These are phyloP conservation scores for Candida sp. DNA, from an alignment of 1,139 yeast species.

Conservation along the genomic window DNA sequence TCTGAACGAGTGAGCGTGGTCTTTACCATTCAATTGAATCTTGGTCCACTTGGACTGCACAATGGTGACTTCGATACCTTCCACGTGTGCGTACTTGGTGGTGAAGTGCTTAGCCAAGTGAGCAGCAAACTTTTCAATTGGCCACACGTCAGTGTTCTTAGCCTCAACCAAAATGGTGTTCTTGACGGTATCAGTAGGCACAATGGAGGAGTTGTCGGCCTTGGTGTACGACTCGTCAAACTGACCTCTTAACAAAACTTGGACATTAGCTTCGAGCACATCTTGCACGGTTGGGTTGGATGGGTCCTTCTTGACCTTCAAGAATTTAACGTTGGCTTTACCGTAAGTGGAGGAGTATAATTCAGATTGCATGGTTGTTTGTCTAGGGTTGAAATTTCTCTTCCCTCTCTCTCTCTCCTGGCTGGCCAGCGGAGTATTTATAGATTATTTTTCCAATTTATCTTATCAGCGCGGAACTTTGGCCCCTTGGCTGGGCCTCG, in stretches of 20 bases:
- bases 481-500: background rate
- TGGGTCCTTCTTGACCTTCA: constrained; percentile 83
- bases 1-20: constrained; percentile 82
- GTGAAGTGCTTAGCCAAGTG: constrained; percentile 83
- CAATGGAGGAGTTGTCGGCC: constrained; percentile 88
- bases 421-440: background rate
- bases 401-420: background rate
- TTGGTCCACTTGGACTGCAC: constrained; percentile 82
- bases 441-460: background rate
- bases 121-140: constrained; percentile 89
- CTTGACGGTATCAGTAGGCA: constrained; percentile 94
- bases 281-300: constrained; percentile 73
- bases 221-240: constrained; percentile 82
- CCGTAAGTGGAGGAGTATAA: constrained; percentile 72
- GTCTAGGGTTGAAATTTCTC: background rate
- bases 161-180: constrained; percentile 87
- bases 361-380: constrained; percentile 15
- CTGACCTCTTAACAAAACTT: constrained; percentile 73
- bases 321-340: constrained; percentile 88
- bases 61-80: constrained; percentile 69
- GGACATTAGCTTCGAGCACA: constrained; percentile 83
- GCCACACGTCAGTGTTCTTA: constrained; percentile 82
- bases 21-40: constrained; percentile 63
- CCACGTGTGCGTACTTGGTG: constrained; percentile 73
- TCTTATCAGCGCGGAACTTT: background rate